Conservation (phyloP, 2,329 filamentous ascomycete genomes). For the Penicillium sp. region DNA sequence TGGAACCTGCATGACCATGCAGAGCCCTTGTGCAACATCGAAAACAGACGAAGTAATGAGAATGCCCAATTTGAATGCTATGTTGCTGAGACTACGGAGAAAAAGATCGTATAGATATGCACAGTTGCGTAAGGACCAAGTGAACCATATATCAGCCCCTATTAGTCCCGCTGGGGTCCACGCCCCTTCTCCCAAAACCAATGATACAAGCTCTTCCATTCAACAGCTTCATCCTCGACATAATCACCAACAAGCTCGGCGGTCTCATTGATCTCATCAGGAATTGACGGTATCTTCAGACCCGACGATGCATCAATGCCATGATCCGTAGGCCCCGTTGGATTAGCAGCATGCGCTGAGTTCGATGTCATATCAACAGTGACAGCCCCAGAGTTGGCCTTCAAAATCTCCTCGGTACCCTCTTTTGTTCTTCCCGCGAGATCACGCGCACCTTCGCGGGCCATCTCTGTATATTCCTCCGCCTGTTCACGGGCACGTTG, state of each 20-base stretch:
- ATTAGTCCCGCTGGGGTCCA: slow-evolving; percentile 1
- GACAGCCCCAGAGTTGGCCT: slow-evolving; percentile 21
- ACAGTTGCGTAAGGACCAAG: background rate
- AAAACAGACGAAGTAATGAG: no score
- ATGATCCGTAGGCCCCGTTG: slow-evolving; percentile 5
- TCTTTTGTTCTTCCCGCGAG: slow-evolving; percentile 31
- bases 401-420: slow-evolving; percentile 25
- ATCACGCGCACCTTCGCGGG: slow-evolving; percentile 39
- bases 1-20: no score
- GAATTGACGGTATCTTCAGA: slow-evolving; percentile 14
- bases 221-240: slow-evolving; percentile 42
- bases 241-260: slow-evolving; percentile 47
- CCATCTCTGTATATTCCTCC: slow-evolving; percentile 42
- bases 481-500: slow-evolving; percentile 39
- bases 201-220: slow-evolving; percentile 42
- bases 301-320: slow-evolving; percentile 24
- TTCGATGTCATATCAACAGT: slow-evolving; percentile 34
- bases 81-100: background rate
- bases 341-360: slow-evolving; percentile 15
- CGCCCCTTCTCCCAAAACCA: slow-evolving; percentile 41
- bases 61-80: background rate
- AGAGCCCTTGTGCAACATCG: no score
- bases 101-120: background rate
- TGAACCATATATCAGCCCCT: background rate
- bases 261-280: slow-evolving; percentile 39